Percentiles rank a stretch among this genome's conserved stretches.
These are phyloP conservation scores for Lizonia empirigonia DNA, from an alignment of 2,329 filamentous ascomycete genomes.

Conservation along the genomic window DNA sequence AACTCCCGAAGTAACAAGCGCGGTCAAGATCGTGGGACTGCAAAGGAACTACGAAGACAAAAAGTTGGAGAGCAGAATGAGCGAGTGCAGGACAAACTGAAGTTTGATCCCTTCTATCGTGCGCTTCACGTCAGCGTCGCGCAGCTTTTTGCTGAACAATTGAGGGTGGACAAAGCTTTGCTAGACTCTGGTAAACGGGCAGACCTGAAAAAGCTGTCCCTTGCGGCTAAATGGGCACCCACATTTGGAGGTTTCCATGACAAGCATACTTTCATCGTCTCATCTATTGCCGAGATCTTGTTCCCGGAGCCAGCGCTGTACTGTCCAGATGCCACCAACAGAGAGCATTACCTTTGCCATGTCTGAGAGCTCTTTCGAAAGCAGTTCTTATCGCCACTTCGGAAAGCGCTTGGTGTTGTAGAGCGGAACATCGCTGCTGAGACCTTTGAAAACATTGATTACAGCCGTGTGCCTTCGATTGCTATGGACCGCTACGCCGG, in stretches of 20 bases:
- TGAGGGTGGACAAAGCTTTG: conserved; percentile 54
- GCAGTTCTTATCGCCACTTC: conserved; percentile 58
- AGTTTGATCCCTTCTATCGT: background rate
- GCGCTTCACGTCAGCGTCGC: background rate
- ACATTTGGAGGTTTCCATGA: conserved; percentile 62
- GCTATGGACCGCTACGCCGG: conserved; percentile 61
- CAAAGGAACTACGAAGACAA: background rate
- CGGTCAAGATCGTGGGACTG: background rate
- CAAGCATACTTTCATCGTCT: conserved; percentile 62
- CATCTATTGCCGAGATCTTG: conserved; percentile 38
- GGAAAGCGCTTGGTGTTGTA: conserved; percentile 59
- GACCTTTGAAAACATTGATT: conserved; percentile 59
- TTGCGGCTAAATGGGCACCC: conserved; percentile 67
- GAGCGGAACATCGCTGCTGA: conserved; percentile 59
- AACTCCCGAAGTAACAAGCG: background rate
- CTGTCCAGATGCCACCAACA: conserved; percentile 31
- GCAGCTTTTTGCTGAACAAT: conserved; percentile 22
- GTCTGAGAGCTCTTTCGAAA: conserved; percentile 60
- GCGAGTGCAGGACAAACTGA: background rate
- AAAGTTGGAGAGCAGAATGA: background rate
- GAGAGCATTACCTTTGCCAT: conserved; percentile 60
- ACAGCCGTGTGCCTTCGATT: conserved; percentile 61
- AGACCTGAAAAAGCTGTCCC: conserved; percentile 56
- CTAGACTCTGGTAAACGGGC: conserved; percentile 50
- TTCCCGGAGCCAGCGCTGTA: background rate